Conservation (phyloP, 73 alveolate genomes). For the Paramecium biaurelia region DNA sequence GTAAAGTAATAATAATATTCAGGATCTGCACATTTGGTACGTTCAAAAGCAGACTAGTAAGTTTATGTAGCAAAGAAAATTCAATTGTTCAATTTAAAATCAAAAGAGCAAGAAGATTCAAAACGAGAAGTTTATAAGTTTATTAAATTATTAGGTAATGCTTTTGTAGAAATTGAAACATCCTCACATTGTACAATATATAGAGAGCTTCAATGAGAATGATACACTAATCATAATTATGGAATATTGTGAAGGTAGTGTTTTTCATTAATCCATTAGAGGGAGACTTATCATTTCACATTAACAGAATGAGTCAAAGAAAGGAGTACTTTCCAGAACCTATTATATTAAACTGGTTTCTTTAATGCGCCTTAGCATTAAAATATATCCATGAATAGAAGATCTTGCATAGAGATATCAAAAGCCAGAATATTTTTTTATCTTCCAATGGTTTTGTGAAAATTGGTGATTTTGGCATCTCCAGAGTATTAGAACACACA, state of each 20-base stretch:
- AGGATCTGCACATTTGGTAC: conserved; percentile 78
- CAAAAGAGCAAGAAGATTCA: conserved; percentile 77
- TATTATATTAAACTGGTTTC: conserved; percentile 84
- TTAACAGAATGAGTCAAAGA: conserved; percentile 67
- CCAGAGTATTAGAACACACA: conserved; percentile 91
- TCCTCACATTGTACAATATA: conserved; percentile 93
- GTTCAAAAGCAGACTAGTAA: conserved; percentile 52
- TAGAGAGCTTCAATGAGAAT: conserved; percentile 80
- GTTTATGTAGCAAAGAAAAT: conserved; percentile 82
- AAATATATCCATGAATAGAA: conserved; percentile 91
- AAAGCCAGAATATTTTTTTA: conserved; percentile 89
- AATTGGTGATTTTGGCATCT: conserved; percentile 97
- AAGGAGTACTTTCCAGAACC: conserved; percentile 76
- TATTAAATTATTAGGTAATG: conserved; percentile 51
- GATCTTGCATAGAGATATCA: conserved; percentile 94
- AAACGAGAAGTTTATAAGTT: conserved; percentile 60
- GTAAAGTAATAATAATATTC: conserved; percentile 3
- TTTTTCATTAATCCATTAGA: conserved; percentile 14
- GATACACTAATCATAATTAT: conserved; percentile 79
- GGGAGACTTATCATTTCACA: conserved; percentile 82
- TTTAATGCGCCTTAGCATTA: conserved; percentile 73
- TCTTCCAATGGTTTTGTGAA: conserved; percentile 94
- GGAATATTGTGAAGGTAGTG: conserved; percentile 88
- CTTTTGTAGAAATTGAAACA: conserved; percentile 77
- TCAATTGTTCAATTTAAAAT: conserved; percentile 65